A percentile compares a stretch with the other conserved stretches of the same genome.
Conservation (phyloP, 495 filamentous ascomycete species). For the Aspergillus kassunensis region DNA sequence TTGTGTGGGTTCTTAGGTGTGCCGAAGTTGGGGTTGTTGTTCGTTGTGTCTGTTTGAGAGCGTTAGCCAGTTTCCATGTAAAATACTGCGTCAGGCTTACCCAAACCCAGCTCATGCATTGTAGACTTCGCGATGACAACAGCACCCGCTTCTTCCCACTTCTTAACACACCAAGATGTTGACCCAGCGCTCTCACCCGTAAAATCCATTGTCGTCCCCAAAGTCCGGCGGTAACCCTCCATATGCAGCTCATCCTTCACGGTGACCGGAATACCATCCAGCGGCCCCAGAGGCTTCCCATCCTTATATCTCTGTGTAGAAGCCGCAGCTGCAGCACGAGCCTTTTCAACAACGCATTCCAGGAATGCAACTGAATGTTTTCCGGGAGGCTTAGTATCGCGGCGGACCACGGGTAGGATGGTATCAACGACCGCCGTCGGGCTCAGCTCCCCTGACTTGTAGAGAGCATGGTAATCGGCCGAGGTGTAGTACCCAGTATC, state of each 20-base stretch:
- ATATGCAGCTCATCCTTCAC: conserved; percentile 82
- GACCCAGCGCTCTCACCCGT: conserved; percentile 37
- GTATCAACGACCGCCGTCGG: conserved; percentile 66
- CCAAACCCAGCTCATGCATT: conserved; percentile 88
- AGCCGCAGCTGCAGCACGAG: conserved; percentile 62
- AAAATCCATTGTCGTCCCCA: conserved; percentile 59
- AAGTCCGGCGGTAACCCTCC: conserved; percentile 63
- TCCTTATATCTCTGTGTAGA: conserved; percentile 67
- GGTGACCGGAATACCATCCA: conserved; percentile 84
- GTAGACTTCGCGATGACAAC: conserved; percentile 80
- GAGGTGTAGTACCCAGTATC: conserved; percentile 58
- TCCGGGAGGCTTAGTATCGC: conserved; percentile 46
- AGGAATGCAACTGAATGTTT: conserved; percentile 70
- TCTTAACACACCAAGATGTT: conserved; percentile 70
- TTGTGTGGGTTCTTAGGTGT: conserved; percentile 86
- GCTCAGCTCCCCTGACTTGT: conserved; percentile 61
- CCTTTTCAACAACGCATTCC: conserved; percentile 52
- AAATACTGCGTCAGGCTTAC: conserved; percentile 30
- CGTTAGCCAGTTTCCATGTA: neutral
- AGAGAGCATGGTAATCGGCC: conserved; percentile 73
- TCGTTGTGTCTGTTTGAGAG: conserved; percentile 59
- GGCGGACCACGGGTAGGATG: conserved; percentile 64
- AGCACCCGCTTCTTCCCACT: conserved; percentile 73
- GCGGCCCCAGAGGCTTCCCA: conserved; percentile 56
- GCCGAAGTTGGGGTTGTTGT: conserved; percentile 76